Conservation (phyloP, 2,329 filamentous ascomycete genomes). For the Pseudogymnoascus sp. region DNA sequence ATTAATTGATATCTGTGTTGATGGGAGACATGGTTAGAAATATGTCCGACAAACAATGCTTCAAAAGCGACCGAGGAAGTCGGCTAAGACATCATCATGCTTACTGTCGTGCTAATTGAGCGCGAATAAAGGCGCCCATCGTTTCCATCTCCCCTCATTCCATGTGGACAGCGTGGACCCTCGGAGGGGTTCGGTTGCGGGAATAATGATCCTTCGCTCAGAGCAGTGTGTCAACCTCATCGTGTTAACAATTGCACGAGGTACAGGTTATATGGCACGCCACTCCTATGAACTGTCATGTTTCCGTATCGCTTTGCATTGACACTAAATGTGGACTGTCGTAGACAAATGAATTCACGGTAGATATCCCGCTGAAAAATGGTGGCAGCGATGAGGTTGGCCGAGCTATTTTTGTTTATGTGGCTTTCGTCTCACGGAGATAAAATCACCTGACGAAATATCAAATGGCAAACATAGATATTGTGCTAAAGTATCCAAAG, state of each 20-base stretch:
- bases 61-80: not conserved
- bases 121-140: not conserved
- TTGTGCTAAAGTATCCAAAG: not conserved
- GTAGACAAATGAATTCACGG: not conserved
- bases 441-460: not conserved
- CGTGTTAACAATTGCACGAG: not conserved
- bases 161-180: not conserved
- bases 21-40: not conserved
- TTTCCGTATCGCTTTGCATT: not conserved
- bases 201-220: not conserved
- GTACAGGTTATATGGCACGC: not conserved
- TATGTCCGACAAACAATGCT: not conserved
- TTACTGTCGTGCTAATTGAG: not conserved
- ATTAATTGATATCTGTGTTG: not conserved
- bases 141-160: not conserved
- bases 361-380: not conserved
- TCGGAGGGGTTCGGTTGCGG: not conserved
- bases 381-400: not conserved
- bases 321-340: not conserved
- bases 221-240: not conserved
- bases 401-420: not conserved
- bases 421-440: not conserved
- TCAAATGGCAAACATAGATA: not conserved
- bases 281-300: not conserved
- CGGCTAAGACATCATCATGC: not conserved